A percentile compares a stretch with the other conserved stretches of the same genome.
phyloP scores from a whole-genome alignment of 106 monocot species.

The Allium sativum region DNA sequence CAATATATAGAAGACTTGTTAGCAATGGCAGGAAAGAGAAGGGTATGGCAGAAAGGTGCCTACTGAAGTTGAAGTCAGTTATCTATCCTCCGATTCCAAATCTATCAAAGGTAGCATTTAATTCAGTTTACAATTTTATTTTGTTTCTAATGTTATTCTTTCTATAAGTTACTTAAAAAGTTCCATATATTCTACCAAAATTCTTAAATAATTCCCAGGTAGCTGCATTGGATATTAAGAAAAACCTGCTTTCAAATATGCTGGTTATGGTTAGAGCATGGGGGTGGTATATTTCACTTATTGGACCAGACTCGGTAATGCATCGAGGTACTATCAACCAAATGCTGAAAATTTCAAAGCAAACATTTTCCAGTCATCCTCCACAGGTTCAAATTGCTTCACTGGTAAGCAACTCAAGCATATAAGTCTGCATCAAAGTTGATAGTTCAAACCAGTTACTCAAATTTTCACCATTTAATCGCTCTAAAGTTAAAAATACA shows the following conservation, averaged over 20 bases:
- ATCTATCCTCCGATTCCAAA: constrained; percentile 20
- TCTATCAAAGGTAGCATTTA: constrained; percentile 53
- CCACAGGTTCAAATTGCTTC: constrained; percentile 43
- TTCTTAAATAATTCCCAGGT: too few relatives aligned
- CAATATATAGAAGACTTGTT: constrained; percentile 48
- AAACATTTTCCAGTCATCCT: constrained; percentile 30
- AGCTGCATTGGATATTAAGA: constrained; percentile 29
- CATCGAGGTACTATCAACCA: constrained; percentile 33
- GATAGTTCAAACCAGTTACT: too few relatives aligned
- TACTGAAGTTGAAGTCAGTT: constrained; percentile 21
- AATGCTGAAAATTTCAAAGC: constrained; percentile 49
- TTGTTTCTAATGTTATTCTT: too few relatives aligned
- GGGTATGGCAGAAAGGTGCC: constrained; percentile 42
- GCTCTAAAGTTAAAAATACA: too few relatives aligned
- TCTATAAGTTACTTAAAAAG: too few relatives aligned
- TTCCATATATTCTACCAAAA: too few relatives aligned
- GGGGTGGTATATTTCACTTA: constrained; percentile 51
- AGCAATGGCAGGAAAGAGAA: constrained; percentile 41
- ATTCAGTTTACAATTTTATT: too few relatives aligned
- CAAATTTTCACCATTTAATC: too few relatives aligned
- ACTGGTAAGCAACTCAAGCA: too few relatives aligned
- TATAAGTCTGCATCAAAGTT: too few relatives aligned
- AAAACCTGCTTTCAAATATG: constrained; percentile 28
- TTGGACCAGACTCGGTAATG: constrained; percentile 20
- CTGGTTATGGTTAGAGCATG: constrained; percentile 34